A percentile compares a stretch with the other conserved stretches of the same genome.
Conservation (phyloP, 2,329 filamentous ascomycete genomes). For the Didymella glomerata region DNA sequence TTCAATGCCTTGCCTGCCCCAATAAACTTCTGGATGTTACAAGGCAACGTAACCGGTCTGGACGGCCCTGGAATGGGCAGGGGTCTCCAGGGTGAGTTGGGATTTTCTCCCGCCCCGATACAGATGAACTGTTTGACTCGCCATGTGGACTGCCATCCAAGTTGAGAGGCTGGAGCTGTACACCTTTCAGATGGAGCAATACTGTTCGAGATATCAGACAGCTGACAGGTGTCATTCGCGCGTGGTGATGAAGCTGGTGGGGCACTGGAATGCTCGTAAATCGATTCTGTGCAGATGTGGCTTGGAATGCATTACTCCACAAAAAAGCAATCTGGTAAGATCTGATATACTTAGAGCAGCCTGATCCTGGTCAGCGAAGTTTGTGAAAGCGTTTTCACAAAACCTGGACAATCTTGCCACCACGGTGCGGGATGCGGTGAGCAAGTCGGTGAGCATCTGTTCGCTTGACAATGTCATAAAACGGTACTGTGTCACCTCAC, state of each 20-base stretch:
- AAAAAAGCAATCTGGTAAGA: constrained; percentile 8
- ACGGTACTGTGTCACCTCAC: constrained; percentile 17
- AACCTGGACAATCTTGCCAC: background rate
- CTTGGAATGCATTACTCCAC: constrained; percentile 21
- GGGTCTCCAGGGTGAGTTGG: background rate
- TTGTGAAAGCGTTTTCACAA: constrained; percentile 1
- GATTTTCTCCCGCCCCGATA: background rate
- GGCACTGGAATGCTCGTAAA: constrained; percentile 18
- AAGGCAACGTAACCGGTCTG: constrained; percentile 15
- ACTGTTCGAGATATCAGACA: constrained; percentile 12
- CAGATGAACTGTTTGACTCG: background rate
- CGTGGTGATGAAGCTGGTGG: constrained; percentile 11
- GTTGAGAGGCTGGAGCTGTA: background rate
- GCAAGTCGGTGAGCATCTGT: constrained; percentile 13
- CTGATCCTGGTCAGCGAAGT: constrained; percentile 5
- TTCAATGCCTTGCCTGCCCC: constrained; percentile 21
- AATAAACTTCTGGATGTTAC: constrained; percentile 16
- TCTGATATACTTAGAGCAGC: constrained; percentile 13
- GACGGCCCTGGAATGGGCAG: constrained; percentile 19
- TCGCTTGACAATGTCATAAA: constrained; percentile 12
- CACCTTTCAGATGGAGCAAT: background rate
- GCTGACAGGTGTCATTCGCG: constrained; percentile 34
- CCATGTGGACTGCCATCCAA: background rate
- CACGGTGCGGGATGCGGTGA: constrained; percentile 10
- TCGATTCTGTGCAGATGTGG: constrained; percentile 11